phyloP scores from a whole-genome alignment of 495 filamentous ascomycete species.

The Parmelia sp. region DNA sequence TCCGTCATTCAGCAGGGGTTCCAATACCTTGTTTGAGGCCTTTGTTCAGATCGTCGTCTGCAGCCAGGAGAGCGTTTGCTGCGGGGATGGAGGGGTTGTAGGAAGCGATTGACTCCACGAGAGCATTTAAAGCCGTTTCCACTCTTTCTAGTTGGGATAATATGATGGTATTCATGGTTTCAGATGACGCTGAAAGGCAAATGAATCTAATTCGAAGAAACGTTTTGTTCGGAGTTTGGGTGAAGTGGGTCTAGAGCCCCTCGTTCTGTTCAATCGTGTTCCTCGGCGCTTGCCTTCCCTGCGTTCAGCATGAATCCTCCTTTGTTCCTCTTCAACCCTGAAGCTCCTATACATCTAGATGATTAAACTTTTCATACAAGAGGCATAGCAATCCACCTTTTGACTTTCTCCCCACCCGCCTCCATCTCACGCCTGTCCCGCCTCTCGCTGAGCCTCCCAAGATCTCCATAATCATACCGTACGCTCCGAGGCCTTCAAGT shows the following conservation, averaged over 20 bases:
- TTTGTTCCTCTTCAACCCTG: neutral
- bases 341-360: neutral
- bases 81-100: slow-evolving; percentile 64
- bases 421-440: neutral
- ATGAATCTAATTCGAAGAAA: neutral
- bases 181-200: neutral
- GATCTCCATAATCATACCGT: neutral
- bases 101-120: slow-evolving; percentile 69
- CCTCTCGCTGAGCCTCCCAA: neutral
- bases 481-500: neutral
- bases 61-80: slow-evolving; percentile 58
- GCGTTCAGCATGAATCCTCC: slow-evolving; percentile 5
- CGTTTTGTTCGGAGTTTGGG: neutral
- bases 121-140: slow-evolving; percentile 55
- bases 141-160: slow-evolving; percentile 59
- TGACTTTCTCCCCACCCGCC: neutral
- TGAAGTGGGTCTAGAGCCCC: slow-evolving; percentile 6
- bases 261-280: slow-evolving; percentile 4
- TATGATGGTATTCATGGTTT: slow-evolving; percentile 53
- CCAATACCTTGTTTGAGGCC: slow-evolving; percentile 45
- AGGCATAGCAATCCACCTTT: neutral
- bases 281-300: slow-evolving; percentile 3
- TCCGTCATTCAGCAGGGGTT: neutral
- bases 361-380: neutral
- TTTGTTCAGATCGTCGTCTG: slow-evolving; percentile 55